These are phyloP conservation scores for Brasenia schreberi DNA, from an alignment of 164 flowering plant genomes.

Conservation along the genomic window DNA sequence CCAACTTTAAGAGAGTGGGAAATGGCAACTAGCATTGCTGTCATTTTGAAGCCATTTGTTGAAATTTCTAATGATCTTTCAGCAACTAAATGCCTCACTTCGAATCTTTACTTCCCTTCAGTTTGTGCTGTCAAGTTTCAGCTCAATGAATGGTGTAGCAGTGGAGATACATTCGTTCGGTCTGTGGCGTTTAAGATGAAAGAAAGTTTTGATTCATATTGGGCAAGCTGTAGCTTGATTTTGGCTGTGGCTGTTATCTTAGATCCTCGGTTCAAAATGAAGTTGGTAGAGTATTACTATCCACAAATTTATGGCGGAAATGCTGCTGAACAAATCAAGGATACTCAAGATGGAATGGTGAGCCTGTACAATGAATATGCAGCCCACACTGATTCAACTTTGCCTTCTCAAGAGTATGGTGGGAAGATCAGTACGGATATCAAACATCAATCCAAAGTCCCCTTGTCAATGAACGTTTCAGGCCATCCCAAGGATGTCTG, in stretches of 20 bases:
- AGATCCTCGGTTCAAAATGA: conserved; percentile 90
- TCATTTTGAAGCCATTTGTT: conserved; percentile 40
- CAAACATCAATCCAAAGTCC: not conserved
- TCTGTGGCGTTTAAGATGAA: conserved; percentile 36
- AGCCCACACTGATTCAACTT: conserved; percentile 1
- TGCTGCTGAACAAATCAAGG: conserved; percentile 29
- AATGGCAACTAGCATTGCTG: conserved; percentile 44
- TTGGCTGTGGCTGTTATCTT: conserved; percentile 63
- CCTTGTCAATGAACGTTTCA: not conserved
- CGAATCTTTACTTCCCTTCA: conserved; percentile 54
- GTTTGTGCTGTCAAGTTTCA: conserved; percentile 49
- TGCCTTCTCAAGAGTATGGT: not conserved
- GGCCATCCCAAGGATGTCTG: conserved; percentile 20
- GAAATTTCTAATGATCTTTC: conserved; percentile 53
- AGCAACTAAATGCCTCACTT: conserved; percentile 29
- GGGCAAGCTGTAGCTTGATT: conserved; percentile 50
- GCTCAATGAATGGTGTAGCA: conserved; percentile 32
- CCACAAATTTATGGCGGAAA: conserved; percentile 53
- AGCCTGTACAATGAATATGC: conserved; percentile 59
- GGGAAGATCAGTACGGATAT: not conserved
- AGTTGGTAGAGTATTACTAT: conserved; percentile 65
- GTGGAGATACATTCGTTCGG: conserved; percentile 38
- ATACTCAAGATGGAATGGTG: conserved; percentile 52
- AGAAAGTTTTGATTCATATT: conserved; percentile 51
- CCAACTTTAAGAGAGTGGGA: conserved; percentile 74